Evolutionary conservation across 108 stramenopile genomes (phyloP).

Genomic region (Parietichytrium sp.): DNA sequence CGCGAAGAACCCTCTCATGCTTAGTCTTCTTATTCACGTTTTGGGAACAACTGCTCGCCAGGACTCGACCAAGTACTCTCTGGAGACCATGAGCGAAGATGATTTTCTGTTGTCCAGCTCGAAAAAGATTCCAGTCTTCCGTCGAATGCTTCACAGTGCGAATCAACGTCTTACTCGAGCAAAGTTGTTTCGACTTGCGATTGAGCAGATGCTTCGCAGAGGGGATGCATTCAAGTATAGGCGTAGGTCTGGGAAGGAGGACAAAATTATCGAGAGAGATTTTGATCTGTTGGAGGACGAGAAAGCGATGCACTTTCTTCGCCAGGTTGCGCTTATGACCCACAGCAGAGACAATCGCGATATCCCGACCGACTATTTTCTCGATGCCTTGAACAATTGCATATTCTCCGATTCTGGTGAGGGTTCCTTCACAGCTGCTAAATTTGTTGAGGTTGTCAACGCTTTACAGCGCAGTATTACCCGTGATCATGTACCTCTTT

Average conservation of each 20-base stretch:
- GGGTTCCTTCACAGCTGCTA: neutral
- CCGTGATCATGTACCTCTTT: conserved; percentile 3
- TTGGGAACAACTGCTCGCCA: too few species aligned
- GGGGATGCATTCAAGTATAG: conserved; percentile 15
- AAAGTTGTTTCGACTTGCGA: neutral
- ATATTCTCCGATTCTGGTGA: neutral
- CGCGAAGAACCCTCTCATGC: neutral
- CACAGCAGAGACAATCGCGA: neutral
- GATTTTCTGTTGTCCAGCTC: neutral
- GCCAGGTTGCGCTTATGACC: neutral
- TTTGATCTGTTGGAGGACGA: neutral
- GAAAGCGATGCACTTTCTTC: neutral
- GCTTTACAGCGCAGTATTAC: neutral
- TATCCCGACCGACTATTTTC: neutral
- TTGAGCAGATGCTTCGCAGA: conserved; percentile 21
- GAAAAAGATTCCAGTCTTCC: neutral
- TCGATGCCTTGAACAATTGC: neutral
- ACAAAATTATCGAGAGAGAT: conserved; percentile 2
- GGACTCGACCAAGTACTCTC: too few species aligned
- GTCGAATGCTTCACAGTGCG: neutral
- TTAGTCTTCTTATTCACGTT: neutral
- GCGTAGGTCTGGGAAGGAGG: neutral
- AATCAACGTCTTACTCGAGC: too few species aligned
- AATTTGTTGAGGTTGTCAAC: neutral
- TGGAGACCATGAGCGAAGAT: too few species aligned